Conservation (phyloP, 495 filamentous ascomycete genomes). For the Tetracladium setigerum region DNA sequence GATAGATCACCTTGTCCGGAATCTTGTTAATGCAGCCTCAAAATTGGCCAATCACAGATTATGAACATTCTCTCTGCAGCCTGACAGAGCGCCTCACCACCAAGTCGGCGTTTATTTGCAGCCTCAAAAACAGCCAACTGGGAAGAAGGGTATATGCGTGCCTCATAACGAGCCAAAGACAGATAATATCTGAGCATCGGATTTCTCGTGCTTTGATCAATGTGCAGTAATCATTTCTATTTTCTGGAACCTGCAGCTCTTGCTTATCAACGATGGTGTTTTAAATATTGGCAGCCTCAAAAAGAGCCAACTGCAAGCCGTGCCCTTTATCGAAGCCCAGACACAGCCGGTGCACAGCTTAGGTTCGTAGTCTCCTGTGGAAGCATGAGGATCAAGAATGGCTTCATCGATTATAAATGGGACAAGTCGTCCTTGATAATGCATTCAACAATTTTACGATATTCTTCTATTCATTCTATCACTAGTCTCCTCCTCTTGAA, state of each 20-base stretch:
- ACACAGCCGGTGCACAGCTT: constrained; percentile 7
- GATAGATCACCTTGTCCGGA: not conserved
- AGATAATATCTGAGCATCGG: constrained; percentile 8
- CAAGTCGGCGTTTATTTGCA: not conserved
- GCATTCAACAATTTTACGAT: constrained; percentile 10
- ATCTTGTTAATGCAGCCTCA: not conserved
- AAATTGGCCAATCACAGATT: constrained; percentile 6
- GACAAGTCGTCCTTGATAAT: constrained; percentile 8
- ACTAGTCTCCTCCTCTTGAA: constrained; percentile 13
- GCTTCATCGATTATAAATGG: constrained; percentile 13
- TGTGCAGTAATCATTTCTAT: constrained; percentile 8
- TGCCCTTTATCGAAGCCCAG: constrained; percentile 8
- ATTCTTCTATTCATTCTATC: constrained; percentile 14
- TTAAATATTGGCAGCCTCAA: constrained; percentile 13
- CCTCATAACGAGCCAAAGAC: constrained; percentile 13
- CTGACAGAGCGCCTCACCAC: constrained; percentile 2
- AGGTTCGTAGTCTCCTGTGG: constrained; percentile 7
- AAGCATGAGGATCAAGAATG: constrained; percentile 8
- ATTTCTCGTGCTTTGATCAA: constrained; percentile 10
- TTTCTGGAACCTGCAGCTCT: constrained; percentile 13
- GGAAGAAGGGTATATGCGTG: constrained; percentile 10
- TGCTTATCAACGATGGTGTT: constrained; percentile 8
- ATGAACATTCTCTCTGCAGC: constrained; percentile 11
- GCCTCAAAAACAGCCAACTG: constrained; percentile 14
- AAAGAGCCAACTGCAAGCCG: constrained; percentile 14